Base-by-base conservation (phyloP, 352 stramenopile species). In the Pythium utonaiense region DNA sequence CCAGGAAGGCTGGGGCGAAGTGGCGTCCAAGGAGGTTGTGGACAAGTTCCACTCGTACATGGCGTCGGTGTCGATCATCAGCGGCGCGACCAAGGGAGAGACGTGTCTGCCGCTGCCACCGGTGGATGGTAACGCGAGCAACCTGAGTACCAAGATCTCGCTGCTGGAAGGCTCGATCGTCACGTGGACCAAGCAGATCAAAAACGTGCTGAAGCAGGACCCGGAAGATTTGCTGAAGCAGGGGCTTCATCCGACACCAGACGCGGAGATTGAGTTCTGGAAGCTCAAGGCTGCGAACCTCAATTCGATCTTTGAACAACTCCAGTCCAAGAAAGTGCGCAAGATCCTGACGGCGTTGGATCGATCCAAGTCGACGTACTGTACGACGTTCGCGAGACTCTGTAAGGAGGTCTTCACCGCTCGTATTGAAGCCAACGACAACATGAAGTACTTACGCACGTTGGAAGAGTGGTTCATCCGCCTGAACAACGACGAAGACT, bases 151-250 rank as follows among this genome's bases (percentile, higher is more conserved):
- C 67, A 95, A 96, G 33, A 98, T 99, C 59, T 97, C 95, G 13
- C 71, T 99, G n/a, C 77, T 99, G 0, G 97, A 99, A 74, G 90
- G 93, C 5, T 97, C 96, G 36, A 98, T 99, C 57, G 96, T 99
- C 49, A 99, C 96, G 1, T 99, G 97, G 97, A 99, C 96, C 31
- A 99, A 99, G 70, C 96, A 99, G 74, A 99, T 99, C 69, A 99
- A 99, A 71, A 97, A 94, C 64, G 93, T 99, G 3, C 75, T 99
- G 22, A 98, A 98, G 70, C 96, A 98, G 74, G 96, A 99, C 76
- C 96, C 97, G 0, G 97, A 99, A 62, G 82, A 91, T 53, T 71
- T 98, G 52, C 81, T 99, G 16, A 99, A 99, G 73, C 83, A 97
- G 64, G 96, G 96, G 2, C 76, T 97, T 27, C 91, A 99, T 65